Percentiles rank a stretch among this genome's conserved stretches.
phyloP scores from a whole-genome alignment of 208 protist species.

The Blastocrithidia nonstop region DNA sequence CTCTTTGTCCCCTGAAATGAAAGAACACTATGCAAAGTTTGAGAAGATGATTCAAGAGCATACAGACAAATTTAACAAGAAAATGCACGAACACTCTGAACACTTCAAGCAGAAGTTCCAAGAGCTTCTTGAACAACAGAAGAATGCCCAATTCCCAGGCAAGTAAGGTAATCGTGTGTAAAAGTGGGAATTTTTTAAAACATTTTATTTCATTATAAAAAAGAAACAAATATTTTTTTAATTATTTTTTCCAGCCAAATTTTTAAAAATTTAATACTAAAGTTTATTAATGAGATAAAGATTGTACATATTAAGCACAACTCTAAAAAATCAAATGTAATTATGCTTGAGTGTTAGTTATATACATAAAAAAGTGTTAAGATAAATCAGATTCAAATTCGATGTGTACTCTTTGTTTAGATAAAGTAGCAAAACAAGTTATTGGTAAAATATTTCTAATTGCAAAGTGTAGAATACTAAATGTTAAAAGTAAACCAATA shows the following conservation, averaged over 20 bases:
- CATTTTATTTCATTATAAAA: too few species aligned
- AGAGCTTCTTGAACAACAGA: slow-evolving; percentile 85
- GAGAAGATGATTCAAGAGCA: slow-evolving; percentile 84
- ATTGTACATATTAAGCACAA: too few species aligned
- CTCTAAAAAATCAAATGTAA: too few species aligned
- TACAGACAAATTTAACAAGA: slow-evolving; percentile 86
- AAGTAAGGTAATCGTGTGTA: slow-evolving; percentile 57
- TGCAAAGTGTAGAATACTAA: too few species aligned
- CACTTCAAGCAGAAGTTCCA: slow-evolving; percentile 85
- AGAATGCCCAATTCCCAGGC: slow-evolving; percentile 79
- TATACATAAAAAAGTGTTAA: too few species aligned
- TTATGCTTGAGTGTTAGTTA: too few species aligned
- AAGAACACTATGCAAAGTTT: slow-evolving; percentile 87
- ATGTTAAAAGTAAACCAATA: neutral
- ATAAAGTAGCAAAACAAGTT: too few species aligned
- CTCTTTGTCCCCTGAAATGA: slow-evolving; percentile 83
- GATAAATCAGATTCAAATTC: too few species aligned
- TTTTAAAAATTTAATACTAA: too few species aligned
- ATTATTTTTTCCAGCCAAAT: slow-evolving; percentile 8
- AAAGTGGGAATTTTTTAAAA: neutral
- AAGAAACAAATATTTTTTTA: slow-evolving; percentile 4
- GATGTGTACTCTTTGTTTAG: too few species aligned
- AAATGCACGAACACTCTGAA: slow-evolving; percentile 82
- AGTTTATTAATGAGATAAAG: neutral
- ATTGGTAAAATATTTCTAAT: too few species aligned